Evolutionary conservation across 768 basidiomycete genomes (phyloP).

Genomic region (Xerocomellus dryophilus): DNA sequence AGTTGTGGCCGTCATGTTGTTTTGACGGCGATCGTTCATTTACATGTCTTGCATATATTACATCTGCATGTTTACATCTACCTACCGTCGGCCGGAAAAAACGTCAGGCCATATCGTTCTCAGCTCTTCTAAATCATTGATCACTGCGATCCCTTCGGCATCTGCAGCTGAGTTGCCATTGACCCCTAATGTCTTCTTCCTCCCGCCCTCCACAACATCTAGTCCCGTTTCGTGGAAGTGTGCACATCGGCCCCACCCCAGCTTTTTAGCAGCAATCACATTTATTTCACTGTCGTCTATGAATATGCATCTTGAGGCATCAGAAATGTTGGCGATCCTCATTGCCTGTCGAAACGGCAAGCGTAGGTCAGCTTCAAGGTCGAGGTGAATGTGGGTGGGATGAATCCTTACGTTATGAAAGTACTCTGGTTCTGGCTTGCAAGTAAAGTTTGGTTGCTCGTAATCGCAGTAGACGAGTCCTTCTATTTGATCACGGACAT

Average conservation of each 20-base stretch:
- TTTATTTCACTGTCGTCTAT: conserved; percentile 75
- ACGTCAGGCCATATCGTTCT: conserved; percentile 72
- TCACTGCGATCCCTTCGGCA: conserved; percentile 47
- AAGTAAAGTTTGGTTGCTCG: conserved; percentile 57
- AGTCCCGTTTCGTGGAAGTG: conserved; percentile 74
- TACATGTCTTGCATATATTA: conserved; percentile 1
- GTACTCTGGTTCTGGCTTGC: conserved; percentile 78
- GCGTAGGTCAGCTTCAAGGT: neutral
- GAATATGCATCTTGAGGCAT: conserved; percentile 73
- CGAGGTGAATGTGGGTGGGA: neutral
- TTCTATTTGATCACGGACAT: conserved; percentile 66
- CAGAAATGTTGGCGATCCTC: conserved; percentile 52
- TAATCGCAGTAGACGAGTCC: conserved; percentile 83
- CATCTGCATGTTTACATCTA: conserved; percentile 1
- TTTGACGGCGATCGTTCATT: conserved; percentile 38
- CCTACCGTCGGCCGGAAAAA: conserved; percentile 42
- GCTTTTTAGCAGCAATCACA: conserved; percentile 57
- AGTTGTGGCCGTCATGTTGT: conserved; percentile 69
- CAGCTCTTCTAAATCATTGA: conserved; percentile 63
- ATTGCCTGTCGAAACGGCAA: conserved; percentile 50
- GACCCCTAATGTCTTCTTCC: conserved; percentile 42
- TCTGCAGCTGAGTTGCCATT: conserved; percentile 35
- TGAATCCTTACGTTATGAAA: conserved; percentile 51
- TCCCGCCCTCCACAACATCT: conserved; percentile 62
- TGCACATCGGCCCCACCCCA: conserved; percentile 72